Conservation (phyloP, 2,329 filamentous ascomycete genomes). For the Penicillium sp. region DNA sequence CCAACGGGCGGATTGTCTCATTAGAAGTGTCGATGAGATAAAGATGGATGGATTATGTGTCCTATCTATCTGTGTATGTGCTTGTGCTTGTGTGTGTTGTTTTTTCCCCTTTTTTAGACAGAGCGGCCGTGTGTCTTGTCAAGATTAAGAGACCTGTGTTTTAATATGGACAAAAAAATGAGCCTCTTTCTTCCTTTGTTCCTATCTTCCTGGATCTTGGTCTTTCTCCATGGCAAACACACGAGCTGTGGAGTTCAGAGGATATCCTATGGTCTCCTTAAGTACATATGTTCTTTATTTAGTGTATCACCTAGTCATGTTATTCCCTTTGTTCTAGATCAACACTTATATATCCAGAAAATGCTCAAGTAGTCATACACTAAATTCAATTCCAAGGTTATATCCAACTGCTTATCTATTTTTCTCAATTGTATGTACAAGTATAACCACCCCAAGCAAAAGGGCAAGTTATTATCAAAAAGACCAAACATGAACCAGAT, state of each 20-base stretch:
- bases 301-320: slow-evolving; percentile 32
- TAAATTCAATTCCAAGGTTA: not conserved
- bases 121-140: slow-evolving; percentile 35
- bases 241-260: slow-evolving; percentile 8
- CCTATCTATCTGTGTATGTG: slow-evolving; percentile 25
- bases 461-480: slow-evolving; percentile 8
- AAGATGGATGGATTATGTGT: slow-evolving; percentile 20
- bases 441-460: slow-evolving; percentile 2
- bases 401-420: slow-evolving; percentile 15
- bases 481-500: not conserved
- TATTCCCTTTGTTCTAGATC: slow-evolving; percentile 27
- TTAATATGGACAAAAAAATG: slow-evolving; percentile 41
- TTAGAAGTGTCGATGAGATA: slow-evolving; percentile 16
- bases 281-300: slow-evolving; percentile 30
- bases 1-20: slow-evolving; percentile 12
- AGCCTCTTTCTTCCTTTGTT: slow-evolving; percentile 30
- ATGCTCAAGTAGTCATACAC: slow-evolving; percentile 15
- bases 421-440: slow-evolving; percentile 22
- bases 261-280: slow-evolving; percentile 18
- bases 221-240: slow-evolving; percentile 10
- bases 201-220: slow-evolving; percentile 17
- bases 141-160: slow-evolving; percentile 40
- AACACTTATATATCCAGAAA: not conserved
- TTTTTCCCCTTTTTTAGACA: slow-evolving; percentile 32
- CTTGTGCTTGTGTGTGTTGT: slow-evolving; percentile 19